Evolutionary conservation across 495 filamentous ascomycete species (phyloP).

Genomic region (Bombardia bombarda): DNA sequence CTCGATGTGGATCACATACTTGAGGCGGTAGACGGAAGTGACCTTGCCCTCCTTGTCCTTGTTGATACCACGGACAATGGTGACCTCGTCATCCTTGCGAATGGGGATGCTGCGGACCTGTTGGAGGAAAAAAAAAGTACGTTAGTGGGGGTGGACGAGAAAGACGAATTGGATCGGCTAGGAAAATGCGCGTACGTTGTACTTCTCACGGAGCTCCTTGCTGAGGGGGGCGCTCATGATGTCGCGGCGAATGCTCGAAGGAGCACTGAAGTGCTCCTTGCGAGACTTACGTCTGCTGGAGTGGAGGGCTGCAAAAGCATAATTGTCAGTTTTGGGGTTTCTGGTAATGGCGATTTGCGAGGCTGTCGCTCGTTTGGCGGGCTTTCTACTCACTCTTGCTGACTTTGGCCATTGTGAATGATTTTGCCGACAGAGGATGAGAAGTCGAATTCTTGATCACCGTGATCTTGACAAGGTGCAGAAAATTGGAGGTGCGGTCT

Average conservation of each 20-base stretch:
- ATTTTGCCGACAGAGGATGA: slow-evolving; percentile 21
- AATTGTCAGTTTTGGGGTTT: slow-evolving; percentile 13
- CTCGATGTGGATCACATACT: slow-evolving; percentile 91
- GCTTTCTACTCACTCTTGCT: slow-evolving; percentile 21
- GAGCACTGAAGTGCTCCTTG: slow-evolving; percentile 92
- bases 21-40: slow-evolving; percentile 93
- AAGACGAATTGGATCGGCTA: slow-evolving; percentile 1
- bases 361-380: not conserved
- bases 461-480: slow-evolving; percentile 22
- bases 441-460: slow-evolving; percentile 20
- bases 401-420: slow-evolving; percentile 30
- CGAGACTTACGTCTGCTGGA: slow-evolving; percentile 92
- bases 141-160: slow-evolving; percentile 1
- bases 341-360: not conserved
- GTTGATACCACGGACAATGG: slow-evolving; percentile 76
- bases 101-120: slow-evolving; percentile 94
- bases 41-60: slow-evolving; percentile 97
- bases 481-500: slow-evolving; percentile 4
- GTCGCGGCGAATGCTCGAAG: slow-evolving; percentile 80
- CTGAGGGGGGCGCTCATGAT: slow-evolving; percentile 91
- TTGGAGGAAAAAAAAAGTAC: slow-evolving; percentile 5
- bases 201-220: slow-evolving; percentile 93
- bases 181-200: slow-evolving; percentile 59
- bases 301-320: slow-evolving; percentile 24
- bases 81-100: slow-evolving; percentile 96